Conservation (phyloP, 441 rosid genomes). For the Erysimum cheiri region DNA sequence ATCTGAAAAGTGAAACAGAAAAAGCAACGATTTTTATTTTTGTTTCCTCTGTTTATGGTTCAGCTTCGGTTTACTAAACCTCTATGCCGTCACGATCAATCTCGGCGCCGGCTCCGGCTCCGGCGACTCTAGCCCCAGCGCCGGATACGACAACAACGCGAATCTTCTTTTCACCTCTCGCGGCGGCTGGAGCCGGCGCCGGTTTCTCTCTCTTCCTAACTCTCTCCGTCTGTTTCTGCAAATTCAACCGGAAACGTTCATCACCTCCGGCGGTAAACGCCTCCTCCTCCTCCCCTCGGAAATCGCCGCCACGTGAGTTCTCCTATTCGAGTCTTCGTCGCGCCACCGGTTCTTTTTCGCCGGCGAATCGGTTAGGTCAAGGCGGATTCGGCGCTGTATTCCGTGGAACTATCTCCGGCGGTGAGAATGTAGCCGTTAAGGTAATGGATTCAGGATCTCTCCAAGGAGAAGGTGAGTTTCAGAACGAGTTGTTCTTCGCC, state of each 20-base stretch:
- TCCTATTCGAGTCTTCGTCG: constrained; percentile 83
- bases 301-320: constrained; percentile 73
- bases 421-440: constrained; percentile 69
- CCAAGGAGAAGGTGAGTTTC: constrained; percentile 93
- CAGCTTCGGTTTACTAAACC: background rate
- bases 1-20: constrained; percentile 14
- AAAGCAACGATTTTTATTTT: constrained; percentile 11
- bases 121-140: constrained; percentile 35
- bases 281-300: constrained; percentile 58
- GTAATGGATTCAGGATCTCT: constrained; percentile 92
- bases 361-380: constrained; percentile 73
- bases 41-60: constrained; percentile 20
- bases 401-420: constrained; percentile 54
- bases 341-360: constrained; percentile 74
- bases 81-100: constrained; percentile 59
- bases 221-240: constrained; percentile 70
- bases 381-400: constrained; percentile 95
- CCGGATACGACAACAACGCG: constrained; percentile 34
- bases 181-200: constrained; percentile 52
- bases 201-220: constrained; percentile 64
- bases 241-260: constrained; percentile 64
- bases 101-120: constrained; percentile 33
- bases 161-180: constrained; percentile 48
- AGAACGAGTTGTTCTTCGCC: constrained; percentile 88
- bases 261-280: constrained; percentile 8